Base-by-base conservation (phyloP, 345 rosid genomes). In the Rubroshorea leprosula region DNA sequence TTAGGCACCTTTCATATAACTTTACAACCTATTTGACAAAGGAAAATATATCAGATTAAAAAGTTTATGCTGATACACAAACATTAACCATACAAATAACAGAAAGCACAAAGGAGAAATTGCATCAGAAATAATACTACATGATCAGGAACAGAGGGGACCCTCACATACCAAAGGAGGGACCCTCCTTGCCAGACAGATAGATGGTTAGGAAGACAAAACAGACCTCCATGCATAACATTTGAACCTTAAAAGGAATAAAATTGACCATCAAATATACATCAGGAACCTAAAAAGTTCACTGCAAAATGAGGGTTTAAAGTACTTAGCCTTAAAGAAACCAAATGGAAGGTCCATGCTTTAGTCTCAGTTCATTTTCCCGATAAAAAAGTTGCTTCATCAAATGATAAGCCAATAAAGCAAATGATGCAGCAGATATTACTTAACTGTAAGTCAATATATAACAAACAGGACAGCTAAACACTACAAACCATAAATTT, bases 381-480 rank as follows among this genome's bases (percentile, higher is more conserved):
- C 86, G 79, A 71, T 82, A 70, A 72, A 93, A 78, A 89, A 77
- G 87, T 85, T 75, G 97, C 96, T 81, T 90, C 90, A 90, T 79
- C 99, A 93, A 90, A 87, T 89, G 86, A 80, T 83, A 83, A 87
- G 93, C 97, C 97, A 90, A 83, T 77, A 85, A 82, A 78, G 92
- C 82, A 87, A 72, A 87, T 70, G 95, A 81, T 70, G 93, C 93
- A 87, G 96, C 93, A 86, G 83, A 80, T 81, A 79, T 82, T 85
- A 90, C 78, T 85, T 74, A 78, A 87, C 88, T 87, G 99, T 87
- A 72, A 82, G 90, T 75, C 90, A 85, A 71, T 68, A 66, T 61
- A 72, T 75, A 81, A 71, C 69, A 75, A 73, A 66, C 68, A 67
- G 69, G 62, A 74, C 78, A 66, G 70, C 93, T 84, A 77, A 78